Percentiles rank a stretch among this genome's conserved stretches.
phyloP scores from a whole-genome alignment of 108 stramenopile genomes.

The Nitzschia palea region DNA sequence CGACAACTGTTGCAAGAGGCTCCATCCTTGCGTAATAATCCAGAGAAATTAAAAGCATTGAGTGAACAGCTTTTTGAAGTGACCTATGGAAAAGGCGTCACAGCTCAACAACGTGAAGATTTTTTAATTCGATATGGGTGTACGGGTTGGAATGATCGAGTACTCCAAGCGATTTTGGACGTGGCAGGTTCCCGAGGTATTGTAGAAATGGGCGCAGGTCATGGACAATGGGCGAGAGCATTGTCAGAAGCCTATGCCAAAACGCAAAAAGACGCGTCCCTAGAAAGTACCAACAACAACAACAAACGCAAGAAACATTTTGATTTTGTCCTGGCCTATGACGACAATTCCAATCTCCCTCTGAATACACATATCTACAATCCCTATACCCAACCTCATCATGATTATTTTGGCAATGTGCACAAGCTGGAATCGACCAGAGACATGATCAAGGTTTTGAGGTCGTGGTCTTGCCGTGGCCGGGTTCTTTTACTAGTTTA shows the following conservation, averaged over 20 bases:
- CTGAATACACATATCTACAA: conserved; percentile 73
- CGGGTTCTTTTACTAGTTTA: conserved; percentile 77
- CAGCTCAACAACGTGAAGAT: conserved; percentile 71
- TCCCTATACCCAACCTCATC: conserved; percentile 58
- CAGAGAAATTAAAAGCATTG: conserved; percentile 31
- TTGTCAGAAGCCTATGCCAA: conserved; percentile 40
- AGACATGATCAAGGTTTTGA: conserved; percentile 32
- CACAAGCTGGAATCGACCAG: conserved; percentile 38
- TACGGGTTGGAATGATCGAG: conserved; percentile 64
- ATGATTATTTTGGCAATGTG: conserved; percentile 70
- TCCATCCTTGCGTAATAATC: conserved; percentile 38
- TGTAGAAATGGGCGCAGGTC: conserved; percentile 84
- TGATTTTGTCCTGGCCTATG: conserved; percentile 75
- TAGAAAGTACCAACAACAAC: conserved; percentile 4
- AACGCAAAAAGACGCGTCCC: neutral
- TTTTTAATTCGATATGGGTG: conserved; percentile 78
- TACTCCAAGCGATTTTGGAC: conserved; percentile 43
- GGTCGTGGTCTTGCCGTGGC: conserved; percentile 61
- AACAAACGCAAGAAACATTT: conserved; percentile 31
- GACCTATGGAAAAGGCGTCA: conserved; percentile 70
- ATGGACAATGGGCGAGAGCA: conserved; percentile 83
- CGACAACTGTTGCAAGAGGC: conserved; percentile 36
- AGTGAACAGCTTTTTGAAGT: conserved; percentile 40
- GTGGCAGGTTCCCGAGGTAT: conserved; percentile 55
- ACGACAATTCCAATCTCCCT: conserved; percentile 65